These are phyloP conservation scores for Pulveroboletus sp. DNA, from an alignment of 768 basidiomycete species.

Conservation along the genomic window DNA sequence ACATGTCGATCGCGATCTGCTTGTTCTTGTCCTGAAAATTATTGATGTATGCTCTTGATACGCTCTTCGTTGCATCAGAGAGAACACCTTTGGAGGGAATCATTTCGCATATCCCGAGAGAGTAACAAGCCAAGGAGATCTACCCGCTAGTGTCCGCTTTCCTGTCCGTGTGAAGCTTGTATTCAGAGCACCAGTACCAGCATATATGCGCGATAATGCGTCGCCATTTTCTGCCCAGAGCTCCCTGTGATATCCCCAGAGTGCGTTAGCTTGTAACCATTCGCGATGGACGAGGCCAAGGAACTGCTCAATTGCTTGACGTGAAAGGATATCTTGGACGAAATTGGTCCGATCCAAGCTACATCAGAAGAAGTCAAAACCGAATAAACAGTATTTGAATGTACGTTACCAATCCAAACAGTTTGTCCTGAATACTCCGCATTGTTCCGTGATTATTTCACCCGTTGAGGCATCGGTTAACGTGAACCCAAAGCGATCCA, in stretches of 20 bases:
- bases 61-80: constrained; percentile 95
- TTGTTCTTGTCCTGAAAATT: constrained; percentile 97
- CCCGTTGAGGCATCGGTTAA: constrained; percentile 64
- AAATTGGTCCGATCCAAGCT: constrained; percentile 98
- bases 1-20: constrained; percentile 92
- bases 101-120: neutral
- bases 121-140: constrained; percentile 5
- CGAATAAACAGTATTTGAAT: neutral
- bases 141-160: constrained; percentile 87
- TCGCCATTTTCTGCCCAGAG: constrained; percentile 98
- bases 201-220: constrained; percentile 89
- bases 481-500: constrained; percentile 83
- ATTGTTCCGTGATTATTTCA: constrained; percentile 81
- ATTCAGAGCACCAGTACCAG: constrained; percentile 89
- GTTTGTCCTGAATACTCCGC: constrained; percentile 90
- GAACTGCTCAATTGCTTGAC: constrained; percentile 76
- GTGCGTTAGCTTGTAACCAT: constrained; percentile 59
- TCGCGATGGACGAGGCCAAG: constrained; percentile 71
- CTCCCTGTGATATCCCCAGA: constrained; percentile 89
- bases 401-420: constrained; percentile 83
- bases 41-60: constrained; percentile 93
- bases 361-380: constrained; percentile 6
- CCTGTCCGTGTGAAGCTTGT: constrained; percentile 94
- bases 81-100: constrained; percentile 57
- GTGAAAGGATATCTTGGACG: constrained; percentile 90